Conservation (phyloP, 176 grass and related monocot species). For the bread wheat (Triticum aestivum) region DNA sequence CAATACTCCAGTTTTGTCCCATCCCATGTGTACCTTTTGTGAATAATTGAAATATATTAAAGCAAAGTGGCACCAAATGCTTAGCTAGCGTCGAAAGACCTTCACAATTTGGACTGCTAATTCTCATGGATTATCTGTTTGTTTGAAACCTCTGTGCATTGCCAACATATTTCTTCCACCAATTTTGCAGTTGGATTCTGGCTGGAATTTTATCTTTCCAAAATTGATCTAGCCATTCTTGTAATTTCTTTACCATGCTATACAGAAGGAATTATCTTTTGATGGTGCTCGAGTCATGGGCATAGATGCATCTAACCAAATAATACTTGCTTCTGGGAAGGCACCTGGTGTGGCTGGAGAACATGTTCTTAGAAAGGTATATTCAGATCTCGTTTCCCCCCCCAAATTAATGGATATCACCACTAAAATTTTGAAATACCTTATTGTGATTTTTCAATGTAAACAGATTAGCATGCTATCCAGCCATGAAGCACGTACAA, state of each 20-base stretch:
- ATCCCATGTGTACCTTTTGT: background rate
- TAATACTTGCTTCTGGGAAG: slow-evolving; percentile 62
- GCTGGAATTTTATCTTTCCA: background rate
- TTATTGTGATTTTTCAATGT: slow-evolving; percentile 9
- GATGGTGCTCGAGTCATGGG: slow-evolving; percentile 70
- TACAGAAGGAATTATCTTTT: slow-evolving; percentile 64
- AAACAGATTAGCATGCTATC: slow-evolving; percentile 68
- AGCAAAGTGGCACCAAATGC: background rate
- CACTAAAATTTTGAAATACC: background rate
- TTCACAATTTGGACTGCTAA: background rate
- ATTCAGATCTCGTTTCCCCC: background rate
- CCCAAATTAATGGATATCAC: background rate
- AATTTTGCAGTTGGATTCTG: background rate
- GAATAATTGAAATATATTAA: slow-evolving; percentile 3
- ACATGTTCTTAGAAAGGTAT: slow-evolving; percentile 73
- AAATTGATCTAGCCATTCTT: background rate
- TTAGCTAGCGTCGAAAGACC: background rate
- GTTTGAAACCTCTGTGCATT: background rate
- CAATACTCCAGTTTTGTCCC: background rate
- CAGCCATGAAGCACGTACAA: slow-evolving; percentile 32
- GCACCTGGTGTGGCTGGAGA: slow-evolving; percentile 45
- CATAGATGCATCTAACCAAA: slow-evolving; percentile 71
- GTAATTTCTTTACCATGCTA: slow-evolving; percentile 20
- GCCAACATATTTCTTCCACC: background rate
- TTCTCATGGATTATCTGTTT: background rate